Conservation (phyloP, 1,284 basidiomycete species). For the Coniferiporia sulphurascens region DNA sequence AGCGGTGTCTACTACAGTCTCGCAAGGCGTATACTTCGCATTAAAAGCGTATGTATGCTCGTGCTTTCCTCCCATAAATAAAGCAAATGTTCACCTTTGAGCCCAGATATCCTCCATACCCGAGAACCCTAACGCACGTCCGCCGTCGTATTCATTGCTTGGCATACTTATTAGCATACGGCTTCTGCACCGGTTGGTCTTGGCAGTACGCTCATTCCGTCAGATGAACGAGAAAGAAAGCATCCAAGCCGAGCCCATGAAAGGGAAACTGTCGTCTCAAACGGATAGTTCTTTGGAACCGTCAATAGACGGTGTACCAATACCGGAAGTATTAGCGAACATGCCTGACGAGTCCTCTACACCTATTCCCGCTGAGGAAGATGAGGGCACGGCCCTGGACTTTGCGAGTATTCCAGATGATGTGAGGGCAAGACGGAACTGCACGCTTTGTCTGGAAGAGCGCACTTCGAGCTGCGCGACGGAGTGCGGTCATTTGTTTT, state of each 20-base stretch:
- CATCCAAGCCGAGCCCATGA: background rate
- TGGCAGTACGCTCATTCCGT: slow-evolving; percentile 20
- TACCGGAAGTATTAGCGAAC: slow-evolving; percentile 54
- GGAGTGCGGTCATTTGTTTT: slow-evolving; percentile 92
- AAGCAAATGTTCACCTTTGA: background rate
- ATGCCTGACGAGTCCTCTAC: slow-evolving; percentile 48
- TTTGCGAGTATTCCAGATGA: slow-evolving; percentile 46
- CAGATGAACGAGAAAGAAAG: background rate
- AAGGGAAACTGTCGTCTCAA: slow-evolving; percentile 19
- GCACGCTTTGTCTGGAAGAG: slow-evolving; percentile 84
- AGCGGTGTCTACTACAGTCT: slow-evolving; percentile 77
- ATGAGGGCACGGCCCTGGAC: slow-evolving; percentile 61
- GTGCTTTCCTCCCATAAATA: background rate
- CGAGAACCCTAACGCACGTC: slow-evolving; percentile 62
- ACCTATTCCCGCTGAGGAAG: slow-evolving; percentile 58
- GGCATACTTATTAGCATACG: slow-evolving; percentile 73
- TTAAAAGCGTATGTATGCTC: slow-evolving; percentile 60
- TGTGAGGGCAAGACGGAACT: slow-evolving; percentile 63
- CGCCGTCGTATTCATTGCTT: slow-evolving; percentile 82
- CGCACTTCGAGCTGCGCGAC: slow-evolving; percentile 78
- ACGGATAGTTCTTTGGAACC: slow-evolving; percentile 40
- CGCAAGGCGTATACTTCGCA: slow-evolving; percentile 63
- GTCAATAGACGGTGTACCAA: slow-evolving; percentile 60
- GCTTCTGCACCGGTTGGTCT: slow-evolving; percentile 58
- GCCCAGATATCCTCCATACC: slow-evolving; percentile 67